Base-by-base conservation (phyloP, 306 rosid species). In the Sicyos baderoa region DNA sequence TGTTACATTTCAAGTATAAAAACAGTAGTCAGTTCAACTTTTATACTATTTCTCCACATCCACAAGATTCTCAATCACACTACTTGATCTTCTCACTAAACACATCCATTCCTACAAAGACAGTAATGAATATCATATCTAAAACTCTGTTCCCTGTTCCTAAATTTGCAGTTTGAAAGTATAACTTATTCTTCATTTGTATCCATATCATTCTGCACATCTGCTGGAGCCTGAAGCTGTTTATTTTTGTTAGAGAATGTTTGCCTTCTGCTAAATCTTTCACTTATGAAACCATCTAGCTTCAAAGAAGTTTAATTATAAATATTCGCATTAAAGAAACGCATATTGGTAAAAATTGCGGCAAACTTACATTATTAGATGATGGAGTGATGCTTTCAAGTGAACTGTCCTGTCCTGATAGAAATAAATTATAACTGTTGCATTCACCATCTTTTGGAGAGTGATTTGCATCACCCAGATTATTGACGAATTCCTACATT, bases 401-500 rank as follows among this genome's bases (percentile, higher is more conserved):
- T 54, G 90, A 79, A 79, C 63, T 73, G 74, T 87, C 83, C 21
- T 89, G 83, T 56, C 89, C 95, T 8, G 96, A 89, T 61, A 89
- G 81, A 81, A 89, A 80, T 68, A 89, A 83, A 68, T 72, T 86
- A 71, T 77, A 86, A 77, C 76, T 79, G 60, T 75, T 85, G 75
- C 75, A 80, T 68, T 84, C 70, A 45, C 75, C 78, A 66, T 84
- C 89, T 63, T 77, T 79, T 77, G 88, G 72, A 48, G 74, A 72
- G 19, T 60, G 69, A 77, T 73, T 59, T 9, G 54, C 74, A 57
- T 79, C 82, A 59, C 81, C 77, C 54, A 54, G 55, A 13, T 19
- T 55, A 45, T 52, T 44, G 54, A 40, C 45, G 56, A 74, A 27
- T 54, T 76, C 89, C 96, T 91, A 66, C 71, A 77, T 76, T 71